Evolutionary conservation across 2,329 filamentous ascomycete species (phyloP), one percentile per base, ranked within the genome.

Genomic region (Trichophyton benhamiae): DNA sequence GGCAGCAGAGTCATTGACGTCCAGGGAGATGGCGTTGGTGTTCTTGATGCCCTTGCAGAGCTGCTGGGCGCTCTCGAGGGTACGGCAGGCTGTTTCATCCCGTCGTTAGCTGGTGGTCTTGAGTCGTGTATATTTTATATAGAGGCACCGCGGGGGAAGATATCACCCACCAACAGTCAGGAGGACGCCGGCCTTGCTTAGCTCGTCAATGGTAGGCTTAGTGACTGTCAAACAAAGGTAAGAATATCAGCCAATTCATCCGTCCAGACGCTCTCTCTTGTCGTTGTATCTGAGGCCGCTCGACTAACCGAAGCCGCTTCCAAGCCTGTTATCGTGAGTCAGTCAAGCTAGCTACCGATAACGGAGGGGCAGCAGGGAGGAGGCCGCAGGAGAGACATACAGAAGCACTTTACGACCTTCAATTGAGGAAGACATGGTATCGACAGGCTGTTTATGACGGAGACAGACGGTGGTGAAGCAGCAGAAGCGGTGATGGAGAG

Each of bases 1-100:
- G 38, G 88, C 90, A 62, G 80, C 75, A 58, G 81, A 82, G 74
- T 96, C 80, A 71, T 77, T 87, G 67, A 96, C 92, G 72, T 97
- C 90, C 72, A 97, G 84, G 61, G 88, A 84, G 77, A 95, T 88
- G 67, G 91, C 83, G 59, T 76, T 82, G 68, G 90, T 83, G 73
- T 88, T 83, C 75, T 85, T 81, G 73, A 92, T 82, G 68, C 87
- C 87, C 64, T 79, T 82, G 53, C 83, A 82, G 65, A 96, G 85
- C 69, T 84, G 83, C 81, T 95, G 79, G 62, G 91, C 90, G 60
- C 79, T 83, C 68, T 86, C 83, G 61, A 95, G 81, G 52, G 88
- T 92, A 74, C 91, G 81, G 82, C 90, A 95, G 68, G 91, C 89
- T 89, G 67, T 38, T 15, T 7, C 6, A 44, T 17, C 17, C 52